Base-by-base conservation (phyloP, 805 yeast genomes). In the Sugiyamaella smithiae region DNA sequence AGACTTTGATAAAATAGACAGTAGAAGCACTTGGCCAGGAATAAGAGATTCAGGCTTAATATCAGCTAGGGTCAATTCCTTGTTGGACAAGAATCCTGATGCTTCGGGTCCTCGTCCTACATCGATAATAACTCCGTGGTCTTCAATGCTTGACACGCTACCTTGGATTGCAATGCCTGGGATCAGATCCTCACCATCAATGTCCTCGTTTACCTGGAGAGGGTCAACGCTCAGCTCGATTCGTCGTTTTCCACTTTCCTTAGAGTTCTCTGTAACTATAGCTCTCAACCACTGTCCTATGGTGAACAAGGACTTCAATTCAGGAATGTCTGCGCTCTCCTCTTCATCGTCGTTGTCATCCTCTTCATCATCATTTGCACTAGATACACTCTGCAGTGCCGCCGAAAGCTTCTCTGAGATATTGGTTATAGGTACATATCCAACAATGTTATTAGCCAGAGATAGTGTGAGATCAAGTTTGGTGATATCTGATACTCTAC, bases 221-320 rank as follows among this genome's bases (percentile, higher is more conserved):
- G 97, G 96, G 61, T 86, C 93, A 37, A 86, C 72, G 7, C 86
- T 74, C 32, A 90, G 71, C 53, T 81, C 82, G 36, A 90, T 77
- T 64, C 83, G 79, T 65, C 81, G 85, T 63, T 77, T 79, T 19
- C 67, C 67, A 43, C 70, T 68, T 7, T 16, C 20, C 49, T 70
- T 70, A n/a, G 72, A 67, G 17, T 80, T 73, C 36, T 78, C 79
- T 6, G 78, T 76, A n/a, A 90, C 90, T 38, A 74, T 67, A 25
- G 95, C 96, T 57, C 93, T 79, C 36, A 93, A 69, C 88, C 93
- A 91, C 65, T 86, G 91, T 7, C 98, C 98, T 32, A 80, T 58
- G 29, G 66, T 64, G 68, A 90, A 88, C 44, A 78, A 63, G 1
- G 71, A 62, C 1, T 68, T 63, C 47, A 85, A 71, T 71, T 47